These are phyloP conservation scores for Petrea volubilis DNA, from an alignment of 257 asterid genomes.

Conservation along the genomic window DNA sequence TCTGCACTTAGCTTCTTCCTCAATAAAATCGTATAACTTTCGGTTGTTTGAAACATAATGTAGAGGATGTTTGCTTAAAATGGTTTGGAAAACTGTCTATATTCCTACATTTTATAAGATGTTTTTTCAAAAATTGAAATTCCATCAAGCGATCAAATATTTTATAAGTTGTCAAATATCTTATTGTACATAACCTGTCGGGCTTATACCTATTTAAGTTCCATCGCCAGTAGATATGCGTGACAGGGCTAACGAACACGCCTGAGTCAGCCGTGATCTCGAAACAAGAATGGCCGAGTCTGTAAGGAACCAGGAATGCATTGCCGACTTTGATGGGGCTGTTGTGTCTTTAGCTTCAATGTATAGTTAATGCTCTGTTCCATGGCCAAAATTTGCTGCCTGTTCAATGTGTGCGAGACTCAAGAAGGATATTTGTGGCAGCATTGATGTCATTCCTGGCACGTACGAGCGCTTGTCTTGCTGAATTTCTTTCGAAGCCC, in stretches of 20 bases:
- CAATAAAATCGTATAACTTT: slow-evolving; percentile 24
- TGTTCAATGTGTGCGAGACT: slow-evolving; percentile 56
- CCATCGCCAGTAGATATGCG: background rate
- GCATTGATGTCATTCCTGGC: slow-evolving; percentile 84
- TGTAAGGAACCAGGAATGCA: too few species aligned
- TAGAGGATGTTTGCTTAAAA: background rate
- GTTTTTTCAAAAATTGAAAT: too few species aligned
- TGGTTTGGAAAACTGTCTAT: too few species aligned
- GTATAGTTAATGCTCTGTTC: too few species aligned
- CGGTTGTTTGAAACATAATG: too few species aligned
- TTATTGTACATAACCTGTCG: background rate
- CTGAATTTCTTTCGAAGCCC: slow-evolving; percentile 92
- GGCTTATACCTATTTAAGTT: background rate
- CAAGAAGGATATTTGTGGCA: slow-evolving; percentile 94
- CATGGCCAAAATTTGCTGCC: background rate
- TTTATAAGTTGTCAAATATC: too few species aligned
- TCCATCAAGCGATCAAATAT: too few species aligned
- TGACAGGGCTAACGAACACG: background rate
- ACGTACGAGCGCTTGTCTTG: slow-evolving; percentile 86
- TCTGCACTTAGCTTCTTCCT: slow-evolving; percentile 27
- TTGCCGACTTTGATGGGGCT: too few species aligned
- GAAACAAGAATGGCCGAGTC: too few species aligned
- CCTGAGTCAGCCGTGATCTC: too few species aligned
- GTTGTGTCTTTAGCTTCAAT: too few species aligned
- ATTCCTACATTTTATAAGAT: too few species aligned